Base-by-base conservation (phyloP, 768 basidiomycete genomes). In the Crepidotus variabilis region DNA sequence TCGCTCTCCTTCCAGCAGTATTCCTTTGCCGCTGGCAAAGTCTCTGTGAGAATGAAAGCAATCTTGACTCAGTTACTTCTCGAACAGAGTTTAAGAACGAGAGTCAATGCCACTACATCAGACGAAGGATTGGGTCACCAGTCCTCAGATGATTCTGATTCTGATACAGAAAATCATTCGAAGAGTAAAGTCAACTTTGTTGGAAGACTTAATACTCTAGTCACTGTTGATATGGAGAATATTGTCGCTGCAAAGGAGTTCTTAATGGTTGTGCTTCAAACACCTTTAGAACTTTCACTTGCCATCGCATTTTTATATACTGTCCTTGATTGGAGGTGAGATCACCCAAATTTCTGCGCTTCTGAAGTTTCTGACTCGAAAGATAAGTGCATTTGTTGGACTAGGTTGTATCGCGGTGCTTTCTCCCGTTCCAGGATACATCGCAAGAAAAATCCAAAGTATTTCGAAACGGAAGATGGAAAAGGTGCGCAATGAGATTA, bases 161-260 rank as follows among this genome's bases (percentile, higher is more conserved):
- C 28, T 8, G 28, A 28, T 4, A 3, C 28, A 3, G 28, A 4
- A 28, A 28, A 28, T 28, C 28, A 8, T 28, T 8, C 28, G 28
- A 8, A 8, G 28, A 28, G 28, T 28, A 28, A 28, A 28, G 28
- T 70, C 33, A 86, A 87, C 61, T 69, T 90, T 10, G 78, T 86
- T 32, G 90, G 91, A 23, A 87, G 83, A 64, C 86, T 93, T 65
- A 91, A 88, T 67, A 91, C 90, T 52, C 73, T 91, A 6, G 81
- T 90, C 52, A 84, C 88, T 5, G 85, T 86, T 2, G 90, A 92
- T 70, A 52, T 79, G 57, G 63, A 60, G 18, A 72, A 71, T 54
- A 78, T 80, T 51, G 64, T 65, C 9, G 71, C 71, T 9, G 65
- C 72, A 20, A 67, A 74, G 20, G 73, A 78, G 51, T 72, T 78